phyloP scores from a whole-genome alignment of 192 early-diverging fungal genomes.

The Allomyces arbusculus region DNA sequence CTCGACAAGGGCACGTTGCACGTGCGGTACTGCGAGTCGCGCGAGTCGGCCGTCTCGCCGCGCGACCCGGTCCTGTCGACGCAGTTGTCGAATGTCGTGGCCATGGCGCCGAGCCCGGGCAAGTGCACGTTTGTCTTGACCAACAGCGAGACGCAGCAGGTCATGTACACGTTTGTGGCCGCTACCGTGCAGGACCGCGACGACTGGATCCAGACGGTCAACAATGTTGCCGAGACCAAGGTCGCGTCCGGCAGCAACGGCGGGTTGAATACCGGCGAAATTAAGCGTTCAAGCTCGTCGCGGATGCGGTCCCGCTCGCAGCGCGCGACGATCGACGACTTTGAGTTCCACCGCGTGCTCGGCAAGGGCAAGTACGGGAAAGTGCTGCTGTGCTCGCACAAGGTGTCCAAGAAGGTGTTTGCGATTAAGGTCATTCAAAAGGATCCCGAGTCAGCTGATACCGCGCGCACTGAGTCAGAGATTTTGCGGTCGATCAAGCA shows the following conservation, averaged over 20 bases:
- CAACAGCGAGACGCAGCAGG: background rate
- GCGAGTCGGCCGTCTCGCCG: background rate
- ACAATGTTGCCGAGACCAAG: slow-evolving; percentile 2
- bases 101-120: background rate
- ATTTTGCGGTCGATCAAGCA: slow-evolving; percentile 70
- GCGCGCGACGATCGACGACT: slow-evolving; percentile 12
- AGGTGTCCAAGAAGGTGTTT: slow-evolving; percentile 21
- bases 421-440: slow-evolving; percentile 28
- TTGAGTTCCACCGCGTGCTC: slow-evolving; percentile 20
- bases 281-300: background rate
- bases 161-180: slow-evolving; percentile 4
- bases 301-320: background rate
- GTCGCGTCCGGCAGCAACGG: background rate
- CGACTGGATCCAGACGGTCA: slow-evolving; percentile 16
- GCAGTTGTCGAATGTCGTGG: background rate
- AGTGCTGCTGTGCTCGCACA: slow-evolving; percentile 21
- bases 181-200: slow-evolving; percentile 6
- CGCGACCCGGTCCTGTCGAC: background rate
- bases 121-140: background rate
- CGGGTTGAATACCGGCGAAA: background rate
- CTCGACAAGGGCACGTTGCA: background rate
- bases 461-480: slow-evolving; percentile 38
- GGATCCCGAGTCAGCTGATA: background rate
- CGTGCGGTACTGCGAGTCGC: background rate
- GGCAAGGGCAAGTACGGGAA: slow-evolving; percentile 23